Conservation (phyloP, 148 eudicot species). For the Chenopodium berlandieri region DNA sequence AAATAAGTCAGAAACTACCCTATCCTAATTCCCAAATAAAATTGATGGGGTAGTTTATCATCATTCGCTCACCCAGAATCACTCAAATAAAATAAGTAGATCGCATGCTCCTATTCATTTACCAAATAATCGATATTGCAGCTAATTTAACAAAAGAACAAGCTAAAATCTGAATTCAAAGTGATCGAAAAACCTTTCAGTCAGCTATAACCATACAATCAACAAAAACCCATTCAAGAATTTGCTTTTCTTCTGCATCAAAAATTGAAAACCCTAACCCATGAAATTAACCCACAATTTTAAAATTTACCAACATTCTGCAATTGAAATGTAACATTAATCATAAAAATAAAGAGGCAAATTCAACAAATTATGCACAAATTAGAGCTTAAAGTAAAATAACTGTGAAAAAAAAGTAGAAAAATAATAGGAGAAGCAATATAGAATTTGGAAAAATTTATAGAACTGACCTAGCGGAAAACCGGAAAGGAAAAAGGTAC, state of each 20-base stretch:
- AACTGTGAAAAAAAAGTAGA: not conserved
- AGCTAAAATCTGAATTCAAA: not conserved
- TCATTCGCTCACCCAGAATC: no score
- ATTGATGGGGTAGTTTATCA: not conserved
- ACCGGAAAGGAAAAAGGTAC: not conserved
- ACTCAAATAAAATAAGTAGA: not conserved
- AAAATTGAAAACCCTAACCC: not conserved
- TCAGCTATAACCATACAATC: no score
- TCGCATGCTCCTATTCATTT: not conserved
- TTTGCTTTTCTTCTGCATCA: not conserved
- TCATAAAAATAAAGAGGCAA: not conserved
- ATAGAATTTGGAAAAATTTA: not conserved
- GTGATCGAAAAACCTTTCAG: not conserved
- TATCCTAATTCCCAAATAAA: not conserved
- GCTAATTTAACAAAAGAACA: not conserved
- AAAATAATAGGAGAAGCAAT: not conserved
- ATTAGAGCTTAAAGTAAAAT: not conserved
- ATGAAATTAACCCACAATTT: not conserved
- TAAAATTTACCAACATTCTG: not conserved
- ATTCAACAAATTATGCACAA: not conserved
- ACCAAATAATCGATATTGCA: not conserved
- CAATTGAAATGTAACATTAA: not conserved
- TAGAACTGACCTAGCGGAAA: not conserved
- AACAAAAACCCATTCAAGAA: not conserved
- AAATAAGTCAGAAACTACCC: not conserved